Evolutionary conservation across 495 filamentous ascomycete genomes (phyloP), one percentile per base, ranked within the genome.

Genomic region (Neurospora hispaniola): DNA sequence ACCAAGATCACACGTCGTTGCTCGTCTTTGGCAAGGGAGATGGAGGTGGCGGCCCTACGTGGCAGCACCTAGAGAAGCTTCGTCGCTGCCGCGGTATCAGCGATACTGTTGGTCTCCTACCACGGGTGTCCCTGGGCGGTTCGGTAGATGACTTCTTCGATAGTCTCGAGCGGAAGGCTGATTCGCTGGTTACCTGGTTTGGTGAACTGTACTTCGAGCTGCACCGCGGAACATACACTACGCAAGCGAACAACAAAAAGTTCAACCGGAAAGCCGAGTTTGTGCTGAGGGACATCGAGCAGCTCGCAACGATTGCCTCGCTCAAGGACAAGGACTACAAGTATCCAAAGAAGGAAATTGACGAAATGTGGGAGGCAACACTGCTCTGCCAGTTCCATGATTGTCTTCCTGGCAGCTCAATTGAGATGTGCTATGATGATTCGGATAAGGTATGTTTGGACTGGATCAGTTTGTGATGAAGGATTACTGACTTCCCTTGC

Each of bases 71-170:
- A 69, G 96, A 99, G 82, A 98, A 99, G 84, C 88, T 99, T 62
- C 88, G 96, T 72, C 89, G 96, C n/a, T 97, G 93, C 83, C 91
- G 96, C 73, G 96, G 96, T 62, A 90, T 99, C 72, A 94, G 91
- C 80, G 95, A 99, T 81, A 93, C 89, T 41, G 87, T 91, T 68
- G 94, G 95, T 38, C 83, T 91, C 54, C 84, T 98, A 71, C 94
- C 95, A 3, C 89, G 93, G 35, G 90, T 98, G 31, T 92, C 94
- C 75, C 89, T 99, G 88, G 96, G 95, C 46, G 88, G 89, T 48
- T 94, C 93, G 2, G 96, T 98, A n/a, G 96, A 99, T 73, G 93
- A 97, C 75, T 99, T 98, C 85, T 99, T 97, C 76, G 91, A 90
- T 72, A 86, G 85, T 68, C 84, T 99, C 7, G 93, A 97, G 82